Percentiles rank a stretch among this genome's conserved stretches.
Conservation (phyloP, 1,284 basidiomycete species). For the Cutaneotrichosporon cavernicola region DNA sequence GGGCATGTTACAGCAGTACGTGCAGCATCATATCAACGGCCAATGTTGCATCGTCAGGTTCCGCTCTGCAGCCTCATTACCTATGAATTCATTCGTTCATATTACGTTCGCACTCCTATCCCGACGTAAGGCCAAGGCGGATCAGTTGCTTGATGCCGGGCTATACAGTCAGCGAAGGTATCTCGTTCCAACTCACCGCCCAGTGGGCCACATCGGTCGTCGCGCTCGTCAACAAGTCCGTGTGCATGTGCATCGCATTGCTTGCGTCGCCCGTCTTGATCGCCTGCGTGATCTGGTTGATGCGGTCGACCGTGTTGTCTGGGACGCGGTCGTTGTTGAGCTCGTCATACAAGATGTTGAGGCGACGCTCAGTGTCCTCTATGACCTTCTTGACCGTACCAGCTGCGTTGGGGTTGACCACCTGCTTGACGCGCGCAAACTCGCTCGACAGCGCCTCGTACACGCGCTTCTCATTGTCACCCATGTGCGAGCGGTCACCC, state of each 20-base stretch:
- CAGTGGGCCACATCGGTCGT: constrained; percentile 79
- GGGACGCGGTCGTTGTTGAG: constrained; percentile 87
- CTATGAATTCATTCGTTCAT: constrained; percentile 11
- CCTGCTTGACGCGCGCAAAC: constrained; percentile 66
- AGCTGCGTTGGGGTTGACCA: constrained; percentile 54
- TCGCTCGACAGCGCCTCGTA: constrained; percentile 67
- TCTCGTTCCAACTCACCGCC: constrained; percentile 59
- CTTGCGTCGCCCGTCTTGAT: constrained; percentile 71
- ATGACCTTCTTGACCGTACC: constrained; percentile 72
- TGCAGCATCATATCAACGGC: no score
- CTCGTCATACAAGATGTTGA: constrained; percentile 84
- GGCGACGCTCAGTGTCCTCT: constrained; percentile 82
- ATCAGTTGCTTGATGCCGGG: constrained; percentile 75
- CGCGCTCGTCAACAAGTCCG: constrained; percentile 71
- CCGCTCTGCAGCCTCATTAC: background rate
- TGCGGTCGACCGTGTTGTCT: constrained; percentile 65
- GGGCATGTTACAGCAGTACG: no score
- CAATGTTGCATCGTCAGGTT: no score
- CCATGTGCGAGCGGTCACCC: constrained; percentile 88
- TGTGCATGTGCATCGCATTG: constrained; percentile 70
- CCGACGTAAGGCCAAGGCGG: constrained; percentile 30
- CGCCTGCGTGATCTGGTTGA: constrained; percentile 66
- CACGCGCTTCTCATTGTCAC: constrained; percentile 66
- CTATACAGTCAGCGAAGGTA: constrained; percentile 27
- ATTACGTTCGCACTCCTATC: background rate